phyloP scores from a whole-genome alignment of 1,284 basidiomycete genomes.

The Cryptococcus floricola region DNA sequence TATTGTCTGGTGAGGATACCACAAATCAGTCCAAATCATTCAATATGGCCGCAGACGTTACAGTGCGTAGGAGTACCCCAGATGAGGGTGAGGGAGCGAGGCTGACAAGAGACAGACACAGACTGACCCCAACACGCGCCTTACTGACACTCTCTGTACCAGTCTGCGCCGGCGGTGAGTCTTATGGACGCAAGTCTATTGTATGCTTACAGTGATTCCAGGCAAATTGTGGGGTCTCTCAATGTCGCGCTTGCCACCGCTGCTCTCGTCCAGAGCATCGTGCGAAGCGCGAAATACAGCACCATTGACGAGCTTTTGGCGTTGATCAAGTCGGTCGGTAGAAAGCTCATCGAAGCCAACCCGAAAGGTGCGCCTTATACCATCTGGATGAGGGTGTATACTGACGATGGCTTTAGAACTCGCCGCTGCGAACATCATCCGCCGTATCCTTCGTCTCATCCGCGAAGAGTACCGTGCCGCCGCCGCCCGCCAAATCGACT shows the following conservation, averaged over 20 bases:
- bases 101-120: constrained; percentile 18
- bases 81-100: background rate
- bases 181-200: background rate
- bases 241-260: constrained; percentile 86
- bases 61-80: background rate
- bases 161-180: constrained; percentile 64
- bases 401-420: constrained; percentile 60
- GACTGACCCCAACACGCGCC: constrained; percentile 40
- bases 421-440: constrained; percentile 88
- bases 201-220: constrained; percentile 11
- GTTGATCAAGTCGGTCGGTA: constrained; percentile 76
- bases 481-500: constrained; percentile 27
- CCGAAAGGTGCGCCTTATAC: constrained; percentile 69
- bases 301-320: constrained; percentile 81
- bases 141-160: constrained; percentile 64
- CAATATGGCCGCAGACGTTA: constrained; percentile 5
- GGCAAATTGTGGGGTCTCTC: constrained; percentile 82
- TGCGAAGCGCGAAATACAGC: constrained; percentile 77
- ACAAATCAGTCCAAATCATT: background rate
- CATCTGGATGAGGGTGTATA: background rate
- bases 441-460: constrained; percentile 85
- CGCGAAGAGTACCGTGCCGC: constrained; percentile 77
- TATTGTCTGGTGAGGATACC: background rate
- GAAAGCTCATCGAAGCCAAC: constrained; percentile 77
- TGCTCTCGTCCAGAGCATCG: constrained; percentile 78